Evolutionary conservation across 257 asterid genomes (phyloP).

Genomic region (Solanum raphanifolium): DNA sequence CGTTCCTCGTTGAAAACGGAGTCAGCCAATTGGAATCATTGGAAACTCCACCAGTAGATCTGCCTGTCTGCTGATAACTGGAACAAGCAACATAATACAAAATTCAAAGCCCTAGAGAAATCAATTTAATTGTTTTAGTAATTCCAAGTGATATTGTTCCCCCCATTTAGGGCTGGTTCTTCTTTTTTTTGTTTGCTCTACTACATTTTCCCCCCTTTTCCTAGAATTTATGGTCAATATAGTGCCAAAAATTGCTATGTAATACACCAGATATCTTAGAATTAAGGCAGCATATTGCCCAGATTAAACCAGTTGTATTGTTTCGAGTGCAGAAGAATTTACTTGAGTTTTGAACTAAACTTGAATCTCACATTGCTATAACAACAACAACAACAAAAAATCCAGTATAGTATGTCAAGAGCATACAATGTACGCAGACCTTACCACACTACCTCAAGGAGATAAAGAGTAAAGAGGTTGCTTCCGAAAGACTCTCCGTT

Average conservation of each 20-base stretch:
- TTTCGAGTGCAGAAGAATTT: not conserved
- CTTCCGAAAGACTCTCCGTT: not conserved
- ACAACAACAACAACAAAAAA: too few relatives aligned
- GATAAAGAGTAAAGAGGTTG: not conserved
- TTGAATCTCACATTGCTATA: not conserved
- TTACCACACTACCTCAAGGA: not conserved
- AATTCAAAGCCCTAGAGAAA: not conserved
- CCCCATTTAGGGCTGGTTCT: constrained; percentile 10
- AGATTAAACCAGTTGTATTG: constrained; percentile 9
- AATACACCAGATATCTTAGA: constrained; percentile 5
- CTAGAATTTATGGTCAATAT: not conserved
- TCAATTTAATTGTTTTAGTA: not conserved
- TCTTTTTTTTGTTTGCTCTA: constrained; percentile 7
- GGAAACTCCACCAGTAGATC: constrained; percentile 59
- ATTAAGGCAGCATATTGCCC: not conserved
- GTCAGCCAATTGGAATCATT: constrained; percentile 39
- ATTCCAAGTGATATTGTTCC: not conserved
- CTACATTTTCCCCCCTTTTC: not conserved
- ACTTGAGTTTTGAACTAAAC: not conserved
- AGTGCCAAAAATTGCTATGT: constrained; percentile 5
- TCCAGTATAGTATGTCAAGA: not conserved
- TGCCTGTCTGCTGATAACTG: constrained; percentile 38
- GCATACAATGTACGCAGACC: too few relatives aligned
- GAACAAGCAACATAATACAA: not conserved
- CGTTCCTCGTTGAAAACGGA: constrained; percentile 71